Evolutionary conservation across 805 yeast genomes (phyloP).

Genomic region (Trichomonascus vanleenenianus): DNA sequence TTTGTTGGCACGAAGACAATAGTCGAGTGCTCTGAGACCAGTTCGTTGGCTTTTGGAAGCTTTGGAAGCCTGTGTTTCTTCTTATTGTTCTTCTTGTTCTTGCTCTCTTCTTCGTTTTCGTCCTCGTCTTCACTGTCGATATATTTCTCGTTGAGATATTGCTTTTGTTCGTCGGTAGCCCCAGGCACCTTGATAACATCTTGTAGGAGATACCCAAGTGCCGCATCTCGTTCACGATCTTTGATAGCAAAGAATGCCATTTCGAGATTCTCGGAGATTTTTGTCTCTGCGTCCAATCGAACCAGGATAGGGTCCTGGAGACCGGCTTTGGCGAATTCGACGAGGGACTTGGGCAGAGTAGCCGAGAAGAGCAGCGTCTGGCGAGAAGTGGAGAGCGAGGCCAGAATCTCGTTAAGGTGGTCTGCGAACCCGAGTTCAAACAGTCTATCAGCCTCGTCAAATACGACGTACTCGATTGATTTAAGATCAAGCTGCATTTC

Average conservation of each 20-base stretch:
- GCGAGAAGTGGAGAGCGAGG: constrained; percentile 70
- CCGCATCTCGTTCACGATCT: constrained; percentile 83
- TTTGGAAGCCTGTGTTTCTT: constrained; percentile 33
- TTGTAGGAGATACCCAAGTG: constrained; percentile 65
- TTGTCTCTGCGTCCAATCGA: constrained; percentile 86
- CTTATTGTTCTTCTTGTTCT: constrained; percentile 27
- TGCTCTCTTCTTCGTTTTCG: constrained; percentile 33
- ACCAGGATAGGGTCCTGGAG: constrained; percentile 85
- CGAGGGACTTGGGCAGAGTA: constrained; percentile 83
- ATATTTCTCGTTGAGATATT: constrained; percentile 40
- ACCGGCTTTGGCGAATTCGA: constrained; percentile 97
- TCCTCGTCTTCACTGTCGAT: constrained; percentile 49
- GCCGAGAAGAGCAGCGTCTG: constrained; percentile 92
- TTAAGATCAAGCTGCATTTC: constrained; percentile 87
- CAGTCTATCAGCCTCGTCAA: constrained; percentile 95
- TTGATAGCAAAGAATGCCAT: constrained; percentile 81
- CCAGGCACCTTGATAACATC: constrained; percentile 78
- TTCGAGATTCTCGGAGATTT: constrained; percentile 82
- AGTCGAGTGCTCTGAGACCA: constrained; percentile 82
- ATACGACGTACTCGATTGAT: constrained; percentile 81
- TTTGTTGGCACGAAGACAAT: constrained; percentile 93
- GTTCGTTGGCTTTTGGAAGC: constrained; percentile 69
- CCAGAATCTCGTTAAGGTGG: constrained; percentile 82
- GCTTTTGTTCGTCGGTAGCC: constrained; percentile 62
- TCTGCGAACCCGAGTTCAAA: constrained; percentile 96